Base-by-base conservation (phyloP, 176 grass and related monocot species). In the Zizania latifolia region DNA sequence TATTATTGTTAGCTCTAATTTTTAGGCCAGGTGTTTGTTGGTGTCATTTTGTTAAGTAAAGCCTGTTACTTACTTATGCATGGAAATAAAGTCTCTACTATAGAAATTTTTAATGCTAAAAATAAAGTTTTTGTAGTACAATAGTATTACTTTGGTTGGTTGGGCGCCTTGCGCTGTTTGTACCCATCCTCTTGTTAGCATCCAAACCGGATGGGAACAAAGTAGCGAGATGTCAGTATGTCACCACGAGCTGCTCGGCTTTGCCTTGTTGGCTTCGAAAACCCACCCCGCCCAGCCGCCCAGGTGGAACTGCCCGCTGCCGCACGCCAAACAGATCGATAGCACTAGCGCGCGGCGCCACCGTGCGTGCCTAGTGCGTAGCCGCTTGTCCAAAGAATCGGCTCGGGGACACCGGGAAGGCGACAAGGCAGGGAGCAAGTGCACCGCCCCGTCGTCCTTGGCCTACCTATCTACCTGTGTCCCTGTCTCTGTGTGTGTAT, bases 311-410 rank as follows among this genome's bases (percentile, higher is more conserved):
- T 4, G 38, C 38, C 58, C 16, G 35, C 48, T 21, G 19, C 48
- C 48, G 48, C 48, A 53, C 48, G 48, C 76, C 62, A 68, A 57
- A 21, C 1, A 45, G 44, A 48, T 48, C 19, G 44, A 19, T 48
- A 19, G 44, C 44, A 6, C 6, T 36, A 3, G 34, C n/a, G n/a
- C n/a, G n/a, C n/a, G n/a, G n/a, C n/a, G n/a, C n/a, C n/a, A 36
- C 34, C 34, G 44, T 48, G 44, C 44, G 44, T 10, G 40, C 40
- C n/a, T n/a, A n/a, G 44, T 2, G 4, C 19, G n/a, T n/a, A n/a
- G n/a, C n/a, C 59, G 36, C n/a, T 1, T 48, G 62, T 71, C 78
- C 84, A 86, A 86, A 17, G 41, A 41, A 78, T 72, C 58, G 21
- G 58, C 19, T 57, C 1, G 65, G 24, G 11, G 65, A 43, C 82